Base-by-base conservation (phyloP, 192 early-diverging fungal species). In the Entomortierella chlamydospora region DNA sequence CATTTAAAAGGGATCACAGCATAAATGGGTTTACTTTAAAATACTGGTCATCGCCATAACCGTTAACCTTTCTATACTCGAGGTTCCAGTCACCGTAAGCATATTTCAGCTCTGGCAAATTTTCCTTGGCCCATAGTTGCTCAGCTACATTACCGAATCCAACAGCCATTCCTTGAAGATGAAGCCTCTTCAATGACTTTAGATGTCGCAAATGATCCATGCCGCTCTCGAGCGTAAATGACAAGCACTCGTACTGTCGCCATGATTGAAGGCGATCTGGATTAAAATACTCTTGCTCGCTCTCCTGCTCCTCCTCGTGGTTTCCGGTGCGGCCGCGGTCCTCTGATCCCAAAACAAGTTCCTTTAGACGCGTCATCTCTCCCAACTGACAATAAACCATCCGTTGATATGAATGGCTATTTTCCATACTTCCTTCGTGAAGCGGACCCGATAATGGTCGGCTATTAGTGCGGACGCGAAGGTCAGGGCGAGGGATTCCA, bases 231-330 rank as follows among this genome's bases (percentile, higher is more conserved):
- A 55, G 26, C 0, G 53, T 55, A 29, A 55, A 55, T 28, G 53
- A 55, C 53, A 55, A n/a, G 53, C 53, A 55, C 8, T 55, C 53
- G 18, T 55, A 55, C 28, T 55, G 53, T 1, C 53, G 53, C 8
- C 8, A 12, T 12, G 7, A 6, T 31, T 55, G 53, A 0, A 18
- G 23, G 6, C 28, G 15, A 2, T n/a, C 4, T 26, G 13, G 10
- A 7, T 29, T 25, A 28, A 28, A 55, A 18, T 55, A 55, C 15
- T 47, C 45, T 47, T 15, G 7, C 15, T 47, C 45, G 5, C 20
- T 47, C 20, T 4, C n/a, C 45, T 47, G 12, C 45, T 47, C 15
- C 45, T 20, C 45, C 45, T 47, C 15, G 15, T 17, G 45, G 15
- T 12, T 47, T 11, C 45, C 39, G 39, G 3, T 20, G 5, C 15